A percentile compares a stretch with the other conserved stretches of the same genome.
Evolutionary conservation across 2,329 filamentous ascomycete genomes (phyloP).

Genomic region (Colletotrichum sp.): DNA sequence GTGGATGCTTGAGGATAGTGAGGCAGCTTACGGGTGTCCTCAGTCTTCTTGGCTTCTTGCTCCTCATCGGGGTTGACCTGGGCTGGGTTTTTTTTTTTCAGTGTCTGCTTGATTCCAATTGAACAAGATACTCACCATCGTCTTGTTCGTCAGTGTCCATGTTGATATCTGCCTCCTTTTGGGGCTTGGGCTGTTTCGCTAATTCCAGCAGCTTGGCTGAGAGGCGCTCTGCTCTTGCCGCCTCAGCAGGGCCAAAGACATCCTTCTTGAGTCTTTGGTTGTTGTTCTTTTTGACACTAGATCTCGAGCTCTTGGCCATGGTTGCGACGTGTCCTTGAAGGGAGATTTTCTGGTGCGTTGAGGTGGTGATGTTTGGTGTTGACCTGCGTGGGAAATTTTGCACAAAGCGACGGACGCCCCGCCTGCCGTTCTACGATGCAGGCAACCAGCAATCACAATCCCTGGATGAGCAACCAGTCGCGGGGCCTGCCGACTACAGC

Average conservation of each 20-base stretch:
- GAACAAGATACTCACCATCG: not conserved
- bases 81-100: conserved; percentile 23
- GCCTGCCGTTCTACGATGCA: not conserved
- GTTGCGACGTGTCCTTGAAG: conserved; percentile 26
- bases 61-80: conserved; percentile 30
- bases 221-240: conserved; percentile 80
- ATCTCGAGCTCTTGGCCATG: conserved; percentile 89
- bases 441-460: not conserved
- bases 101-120: not conserved
- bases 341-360: not conserved
- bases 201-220: conserved; percentile 86
- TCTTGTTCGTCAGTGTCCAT: conserved; percentile 45
- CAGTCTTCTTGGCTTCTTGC: conserved; percentile 32
- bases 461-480: not conserved
- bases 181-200: conserved; percentile 77
- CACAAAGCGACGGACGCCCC: conserved; percentile 1
- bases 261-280: conserved; percentile 79
- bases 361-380: not conserved
- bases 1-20: conserved; percentile 21
- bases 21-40: not conserved
- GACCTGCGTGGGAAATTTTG: conserved; percentile 11
- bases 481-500: conserved; percentile 6
- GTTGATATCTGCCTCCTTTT: conserved; percentile 51
- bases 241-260: conserved; percentile 84
- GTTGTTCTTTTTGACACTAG: conserved; percentile 83